Evolutionary conservation across 2,329 filamentous ascomycete species (phyloP).

Genomic region (Penicillium concentricum): DNA sequence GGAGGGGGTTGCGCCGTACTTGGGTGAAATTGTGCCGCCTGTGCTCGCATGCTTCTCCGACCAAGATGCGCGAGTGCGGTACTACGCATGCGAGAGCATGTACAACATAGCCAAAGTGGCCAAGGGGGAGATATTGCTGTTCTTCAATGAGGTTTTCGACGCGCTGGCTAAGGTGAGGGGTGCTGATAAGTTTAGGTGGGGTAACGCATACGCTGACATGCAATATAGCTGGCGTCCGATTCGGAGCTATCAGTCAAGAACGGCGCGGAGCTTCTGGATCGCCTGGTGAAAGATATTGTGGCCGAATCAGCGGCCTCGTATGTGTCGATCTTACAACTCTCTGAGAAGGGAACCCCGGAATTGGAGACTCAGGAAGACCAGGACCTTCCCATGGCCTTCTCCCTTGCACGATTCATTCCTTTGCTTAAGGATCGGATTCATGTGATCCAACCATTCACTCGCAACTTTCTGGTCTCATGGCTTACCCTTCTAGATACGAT

Average conservation of each 20-base stretch:
- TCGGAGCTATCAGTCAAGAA: constrained; percentile 98
- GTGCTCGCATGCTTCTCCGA: constrained; percentile 97
- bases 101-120: constrained; percentile 99
- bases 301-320: constrained; percentile 94
- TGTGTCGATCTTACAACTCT: constrained; percentile 76
- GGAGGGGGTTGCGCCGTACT: constrained; percentile 86
- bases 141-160: constrained; percentile 99
- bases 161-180: constrained; percentile 81
- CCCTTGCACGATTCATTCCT: constrained; percentile 84
- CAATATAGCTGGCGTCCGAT: constrained; percentile 78
- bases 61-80: constrained; percentile 93
- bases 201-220: constrained; percentile 10
- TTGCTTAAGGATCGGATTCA: constrained; percentile 90
- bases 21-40: constrained; percentile 91
- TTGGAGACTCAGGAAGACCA: constrained; percentile 38
- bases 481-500: constrained; percentile 93
- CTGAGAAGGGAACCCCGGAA: constrained; percentile 49
- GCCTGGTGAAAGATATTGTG: constrained; percentile 93
- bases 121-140: constrained; percentile 93
- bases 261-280: constrained; percentile 89
- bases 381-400: constrained; percentile 83
- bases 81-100: constrained; percentile 99
- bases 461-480: constrained; percentile 95
- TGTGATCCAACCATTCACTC: constrained; percentile 90
- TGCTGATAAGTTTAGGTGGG: background rate